Evolutionary conservation across 371 early-diverging fungal species (phyloP).

Genomic region (Apophysomyces trapeziformis): DNA sequence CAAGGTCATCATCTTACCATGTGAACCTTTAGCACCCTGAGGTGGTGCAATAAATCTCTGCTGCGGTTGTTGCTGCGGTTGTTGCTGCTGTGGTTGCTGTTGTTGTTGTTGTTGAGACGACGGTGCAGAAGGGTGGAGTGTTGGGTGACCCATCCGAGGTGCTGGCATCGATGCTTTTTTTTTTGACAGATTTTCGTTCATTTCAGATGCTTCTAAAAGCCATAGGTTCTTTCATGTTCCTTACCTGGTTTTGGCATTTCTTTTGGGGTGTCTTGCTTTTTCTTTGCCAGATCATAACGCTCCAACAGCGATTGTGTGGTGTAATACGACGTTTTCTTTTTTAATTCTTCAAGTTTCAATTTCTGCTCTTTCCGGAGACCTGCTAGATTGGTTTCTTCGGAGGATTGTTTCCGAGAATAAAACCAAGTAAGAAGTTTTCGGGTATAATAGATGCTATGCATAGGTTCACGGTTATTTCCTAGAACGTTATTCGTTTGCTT

Average conservation of each 20-base stretch:
- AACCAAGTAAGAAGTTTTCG: slow-evolving; percentile 50
- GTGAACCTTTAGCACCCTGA: background rate
- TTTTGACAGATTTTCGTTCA: slow-evolving; percentile 4
- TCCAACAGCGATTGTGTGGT: slow-evolving; percentile 87
- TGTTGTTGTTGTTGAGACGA: slow-evolving; percentile 5
- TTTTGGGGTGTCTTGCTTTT: slow-evolving; percentile 18
- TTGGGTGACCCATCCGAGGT: background rate
- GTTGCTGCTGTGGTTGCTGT: slow-evolving; percentile 16
- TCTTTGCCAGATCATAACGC: slow-evolving; percentile 70
- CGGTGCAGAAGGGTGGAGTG: slow-evolving; percentile 3
- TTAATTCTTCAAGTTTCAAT: slow-evolving; percentile 78
- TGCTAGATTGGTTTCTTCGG: slow-evolving; percentile 54
- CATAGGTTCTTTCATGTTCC: background rate
- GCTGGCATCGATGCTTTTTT: slow-evolving; percentile 15
- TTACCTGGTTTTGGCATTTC: slow-evolving; percentile 21
- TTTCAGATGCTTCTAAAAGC: background rate
- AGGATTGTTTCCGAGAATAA: slow-evolving; percentile 57
- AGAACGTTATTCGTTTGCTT: background rate
- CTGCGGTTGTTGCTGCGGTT: slow-evolving; percentile 14
- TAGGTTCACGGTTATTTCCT: background rate
- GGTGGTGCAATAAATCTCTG: background rate
- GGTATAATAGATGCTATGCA: slow-evolving; percentile 47
- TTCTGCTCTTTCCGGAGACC: slow-evolving; percentile 56
- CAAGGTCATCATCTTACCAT: slow-evolving; percentile 16
- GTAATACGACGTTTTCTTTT: slow-evolving; percentile 84